These are phyloP conservation scores for Diaporthe ampelina DNA, from an alignment of 2,329 filamentous ascomycete genomes.

Conservation along the genomic window DNA sequence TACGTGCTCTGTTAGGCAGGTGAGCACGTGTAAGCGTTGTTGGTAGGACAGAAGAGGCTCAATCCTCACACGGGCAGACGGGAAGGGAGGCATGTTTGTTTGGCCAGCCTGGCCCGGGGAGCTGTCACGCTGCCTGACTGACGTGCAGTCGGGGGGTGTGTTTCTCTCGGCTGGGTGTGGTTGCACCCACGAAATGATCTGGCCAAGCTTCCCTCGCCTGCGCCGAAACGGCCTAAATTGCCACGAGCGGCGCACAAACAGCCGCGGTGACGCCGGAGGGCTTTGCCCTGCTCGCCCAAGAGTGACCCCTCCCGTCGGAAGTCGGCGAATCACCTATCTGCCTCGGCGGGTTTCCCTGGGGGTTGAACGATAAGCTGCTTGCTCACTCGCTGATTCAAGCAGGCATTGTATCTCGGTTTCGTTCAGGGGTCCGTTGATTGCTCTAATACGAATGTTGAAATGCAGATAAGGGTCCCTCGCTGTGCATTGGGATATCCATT, in stretches of 20 bases:
- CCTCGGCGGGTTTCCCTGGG: neutral
- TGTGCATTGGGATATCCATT: constrained; percentile 11
- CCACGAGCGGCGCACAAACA: constrained; percentile 13
- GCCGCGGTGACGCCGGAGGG: constrained; percentile 23
- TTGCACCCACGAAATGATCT: neutral
- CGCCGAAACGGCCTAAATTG: constrained; percentile 17
- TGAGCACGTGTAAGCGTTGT: constrained; percentile 8
- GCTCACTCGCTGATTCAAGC: constrained; percentile 11
- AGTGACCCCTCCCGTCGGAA: neutral
- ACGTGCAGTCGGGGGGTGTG: neutral
- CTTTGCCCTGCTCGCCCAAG: constrained; percentile 5
- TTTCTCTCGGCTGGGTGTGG: constrained; percentile 7
- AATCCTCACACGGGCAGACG: no score
- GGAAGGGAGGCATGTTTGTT: neutral
- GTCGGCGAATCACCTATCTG: constrained; percentile 27
- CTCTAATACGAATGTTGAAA: neutral
- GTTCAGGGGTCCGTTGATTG: neutral
- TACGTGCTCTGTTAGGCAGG: constrained; percentile 21
- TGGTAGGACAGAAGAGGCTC: no score
- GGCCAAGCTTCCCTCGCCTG: constrained; percentile 13
- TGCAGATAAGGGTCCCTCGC: neutral
- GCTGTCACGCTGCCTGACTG: neutral
- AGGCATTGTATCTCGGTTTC: constrained; percentile 4
- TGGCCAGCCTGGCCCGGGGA: no score
- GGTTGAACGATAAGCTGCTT: neutral